Evolutionary conservation across 345 rosid species (phyloP).

Genomic region (Heritiera littoralis): DNA sequence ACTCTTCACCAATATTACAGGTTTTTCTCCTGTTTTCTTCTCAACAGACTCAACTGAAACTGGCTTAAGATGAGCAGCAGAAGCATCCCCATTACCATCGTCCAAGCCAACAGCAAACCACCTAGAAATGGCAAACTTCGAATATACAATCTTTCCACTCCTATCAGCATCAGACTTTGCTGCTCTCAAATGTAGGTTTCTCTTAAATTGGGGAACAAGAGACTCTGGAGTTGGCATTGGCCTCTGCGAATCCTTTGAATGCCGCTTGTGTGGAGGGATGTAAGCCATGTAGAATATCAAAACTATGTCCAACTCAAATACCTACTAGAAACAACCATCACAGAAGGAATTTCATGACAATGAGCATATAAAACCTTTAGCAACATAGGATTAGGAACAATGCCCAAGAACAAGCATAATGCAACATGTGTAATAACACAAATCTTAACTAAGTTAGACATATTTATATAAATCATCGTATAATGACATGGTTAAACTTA

Average conservation of each 20-base stretch:
- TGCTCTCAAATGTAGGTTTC: constrained; percentile 28
- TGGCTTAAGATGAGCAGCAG: constrained; percentile 36
- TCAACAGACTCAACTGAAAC: constrained; percentile 36
- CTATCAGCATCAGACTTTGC: constrained; percentile 8
- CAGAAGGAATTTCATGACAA: neutral
- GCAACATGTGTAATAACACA: neutral
- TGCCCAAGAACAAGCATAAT: neutral
- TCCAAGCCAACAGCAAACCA: constrained; percentile 46
- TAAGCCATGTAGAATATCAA: constrained; percentile 47
- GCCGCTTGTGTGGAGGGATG: constrained; percentile 66
- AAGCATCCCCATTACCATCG: constrained; percentile 30
- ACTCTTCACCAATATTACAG: constrained; percentile 38
- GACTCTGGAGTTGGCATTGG: constrained; percentile 40
- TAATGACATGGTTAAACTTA: neutral
- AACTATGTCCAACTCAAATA: neutral
- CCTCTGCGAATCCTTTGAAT: constrained; percentile 30
- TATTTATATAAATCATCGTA: neutral
- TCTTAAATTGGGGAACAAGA: constrained; percentile 33
- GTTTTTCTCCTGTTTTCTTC: constrained; percentile 33
- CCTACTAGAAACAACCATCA: constrained; percentile 11
- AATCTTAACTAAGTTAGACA: neutral
- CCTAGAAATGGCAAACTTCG: constrained; percentile 30
- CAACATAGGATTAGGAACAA: neutral
- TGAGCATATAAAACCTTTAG: neutral
- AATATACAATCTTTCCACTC: constrained; percentile 40